These are phyloP conservation scores for Friedmanniomyces endolithicus DNA, from an alignment of 495 filamentous ascomycete genomes.

Conservation along the genomic window DNA sequence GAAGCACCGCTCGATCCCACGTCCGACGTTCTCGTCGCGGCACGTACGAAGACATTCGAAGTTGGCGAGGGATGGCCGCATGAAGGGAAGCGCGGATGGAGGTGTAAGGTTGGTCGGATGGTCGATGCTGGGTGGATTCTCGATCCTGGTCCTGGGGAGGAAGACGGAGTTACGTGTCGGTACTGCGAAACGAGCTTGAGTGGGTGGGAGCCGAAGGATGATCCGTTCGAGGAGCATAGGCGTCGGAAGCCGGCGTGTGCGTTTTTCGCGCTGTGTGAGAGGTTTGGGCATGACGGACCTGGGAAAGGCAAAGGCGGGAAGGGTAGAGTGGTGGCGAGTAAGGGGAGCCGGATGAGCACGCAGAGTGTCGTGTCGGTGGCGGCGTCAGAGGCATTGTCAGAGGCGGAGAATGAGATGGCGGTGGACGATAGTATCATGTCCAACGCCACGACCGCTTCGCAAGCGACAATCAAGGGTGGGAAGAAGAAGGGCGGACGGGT, in stretches of 20 bases:
- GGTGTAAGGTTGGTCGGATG: conserved; percentile 82
- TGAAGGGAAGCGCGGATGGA: conserved; percentile 75
- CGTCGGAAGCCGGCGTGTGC: conserved; percentile 63
- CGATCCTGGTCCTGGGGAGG: conserved; percentile 52
- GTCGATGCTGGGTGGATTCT: conserved; percentile 88
- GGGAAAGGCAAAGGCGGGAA: conserved; percentile 16
- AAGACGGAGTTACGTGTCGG: conserved; percentile 72
- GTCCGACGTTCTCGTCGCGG: conserved; percentile 53
- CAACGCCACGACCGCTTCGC: conserved; percentile 42
- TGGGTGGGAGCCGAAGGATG: conserved; percentile 84
- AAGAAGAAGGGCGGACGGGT: conserved; percentile 22
- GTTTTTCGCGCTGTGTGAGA: conserved; percentile 55
- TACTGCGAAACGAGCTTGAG: conserved; percentile 80
- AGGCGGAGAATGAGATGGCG: conserved; percentile 33
- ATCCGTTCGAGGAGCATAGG: conserved; percentile 79
- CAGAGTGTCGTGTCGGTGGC: conserved; percentile 46
- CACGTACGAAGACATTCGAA: conserved; percentile 67
- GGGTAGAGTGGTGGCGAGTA: conserved; percentile 48
- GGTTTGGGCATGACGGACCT: conserved; percentile 29
- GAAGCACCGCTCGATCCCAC: conserved; percentile 50
- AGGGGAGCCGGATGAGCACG: conserved; percentile 44
- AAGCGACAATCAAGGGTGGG: conserved; percentile 38
- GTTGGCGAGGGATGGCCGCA: conserved; percentile 62
- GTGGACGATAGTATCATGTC: conserved; percentile 61
- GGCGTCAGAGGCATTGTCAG: conserved; percentile 40